These are phyloP conservation scores for Cyberlindnera suaveolens DNA, from an alignment of 805 yeast species.

Conservation along the genomic window DNA sequence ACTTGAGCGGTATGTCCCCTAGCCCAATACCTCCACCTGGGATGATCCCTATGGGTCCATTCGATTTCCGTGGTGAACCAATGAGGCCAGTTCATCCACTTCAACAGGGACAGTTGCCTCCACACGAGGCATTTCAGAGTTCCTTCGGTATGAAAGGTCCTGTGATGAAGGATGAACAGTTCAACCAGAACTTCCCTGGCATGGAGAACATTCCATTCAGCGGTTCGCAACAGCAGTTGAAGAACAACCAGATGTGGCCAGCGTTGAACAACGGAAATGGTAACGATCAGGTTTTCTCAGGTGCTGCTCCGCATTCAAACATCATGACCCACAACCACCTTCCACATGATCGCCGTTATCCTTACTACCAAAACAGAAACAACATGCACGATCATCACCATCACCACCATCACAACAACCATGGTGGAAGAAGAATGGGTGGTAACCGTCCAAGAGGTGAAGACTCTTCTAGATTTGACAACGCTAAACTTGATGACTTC, in stretches of 20 bases:
- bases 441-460: slow-evolving; percentile 33
- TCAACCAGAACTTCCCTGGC: slow-evolving; percentile 9
- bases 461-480: slow-evolving; percentile 63
- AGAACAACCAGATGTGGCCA: slow-evolving; percentile 22
- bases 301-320: slow-evolving; percentile 7
- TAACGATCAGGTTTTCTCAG: slow-evolving; percentile 4
- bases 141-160: slow-evolving; percentile 9
- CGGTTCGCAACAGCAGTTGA: slow-evolving; percentile 11
- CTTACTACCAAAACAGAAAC: slow-evolving; percentile 12
- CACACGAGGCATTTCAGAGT: slow-evolving; percentile 7
- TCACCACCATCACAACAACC: slow-evolving; percentile 7
- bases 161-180: slow-evolving; percentile 9
- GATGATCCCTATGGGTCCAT: slow-evolving; percentile 23
- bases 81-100: slow-evolving; percentile 7
- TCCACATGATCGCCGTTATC: slow-evolving; percentile 14
- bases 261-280: slow-evolving; percentile 14
- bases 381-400: slow-evolving; percentile 8
- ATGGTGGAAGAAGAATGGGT: slow-evolving; percentile 14
- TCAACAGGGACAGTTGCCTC: slow-evolving; percentile 11
- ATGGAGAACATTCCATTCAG: slow-evolving; percentile 13
- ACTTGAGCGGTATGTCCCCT: slow-evolving; percentile 14
- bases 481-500: slow-evolving; percentile 64
- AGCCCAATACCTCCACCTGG: slow-evolving; percentile 23
- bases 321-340: slow-evolving; percentile 10
- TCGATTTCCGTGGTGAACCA: slow-evolving; percentile 23